Evolutionary conservation across 2,329 filamentous ascomycete species (phyloP), one percentile per base, ranked within the genome.

Genomic region (Fusarium pseudonygamai): DNA sequence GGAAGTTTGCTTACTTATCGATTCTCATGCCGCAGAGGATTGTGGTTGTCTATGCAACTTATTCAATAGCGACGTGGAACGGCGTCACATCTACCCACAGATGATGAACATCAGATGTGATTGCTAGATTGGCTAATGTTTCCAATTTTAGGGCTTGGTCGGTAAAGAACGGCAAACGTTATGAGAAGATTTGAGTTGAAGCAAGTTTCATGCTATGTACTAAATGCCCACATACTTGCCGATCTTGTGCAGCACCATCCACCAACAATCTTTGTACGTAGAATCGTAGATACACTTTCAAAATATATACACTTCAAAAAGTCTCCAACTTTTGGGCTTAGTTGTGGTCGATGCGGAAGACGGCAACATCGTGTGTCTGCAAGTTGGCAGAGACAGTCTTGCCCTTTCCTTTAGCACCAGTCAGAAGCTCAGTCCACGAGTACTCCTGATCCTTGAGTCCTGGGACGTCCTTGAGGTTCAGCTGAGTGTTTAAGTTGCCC

Each of bases 381-480:
- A 68, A 53, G 36, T 68, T 68, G 5, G 64, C 65, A 5, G 45
- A 36, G 6, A 68, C 65, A 24, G 64, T 68, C 40, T 40, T 68
- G 30, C 64, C 64, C 37, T 60, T 68, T 16, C 65, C 65, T 46
- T 68, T 68, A 18, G 64, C 55, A 42, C 65, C 65, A 26, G 64
- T 67, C 30, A 68, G 37, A 22, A 68, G 40, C 42, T 68, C 65
- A 6, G 65, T 68, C 65, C 65, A 68, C 15, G 65, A 68, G 30
- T 68, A 68, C 22, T 68, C 64, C 4, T 49, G 39, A 14, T 68
- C 64, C 42, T 68, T 49, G 2, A 68, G 64, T 28, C 65, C 65
- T 20, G 65, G 64, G 22, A 68, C 65, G 14, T 68, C 49, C n/a
- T 66, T 62, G 36, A 68, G 65, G 64, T 64, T 68, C 47, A 68